These are phyloP conservation scores for Mallotus repandus DNA, from an alignment of 441 rosid species.

Conservation along the genomic window DNA sequence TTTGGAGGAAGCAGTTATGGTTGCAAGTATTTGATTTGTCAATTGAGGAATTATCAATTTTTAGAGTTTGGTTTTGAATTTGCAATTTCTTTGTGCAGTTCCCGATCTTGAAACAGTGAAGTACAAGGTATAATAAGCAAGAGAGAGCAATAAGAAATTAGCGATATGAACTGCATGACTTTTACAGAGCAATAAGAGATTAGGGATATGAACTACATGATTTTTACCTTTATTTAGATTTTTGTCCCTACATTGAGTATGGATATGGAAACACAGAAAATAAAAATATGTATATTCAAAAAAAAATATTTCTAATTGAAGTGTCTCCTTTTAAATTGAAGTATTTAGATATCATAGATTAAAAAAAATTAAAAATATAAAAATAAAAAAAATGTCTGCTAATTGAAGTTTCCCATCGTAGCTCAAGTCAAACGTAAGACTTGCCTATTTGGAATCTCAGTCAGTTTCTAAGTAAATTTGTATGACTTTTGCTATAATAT, in stretches of 20 bases:
- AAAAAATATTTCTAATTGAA: too few species aligned
- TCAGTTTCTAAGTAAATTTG: background rate
- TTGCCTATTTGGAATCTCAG: background rate
- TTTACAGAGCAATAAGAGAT: conserved; percentile 60
- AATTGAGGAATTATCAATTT: background rate
- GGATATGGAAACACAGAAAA: too few species aligned
- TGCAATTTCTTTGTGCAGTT: conserved; percentile 32
- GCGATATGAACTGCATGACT: conserved; percentile 9
- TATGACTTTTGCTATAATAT: background rate
- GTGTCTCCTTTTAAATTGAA: too few species aligned
- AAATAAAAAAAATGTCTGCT: too few species aligned
- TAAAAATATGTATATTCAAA: too few species aligned
- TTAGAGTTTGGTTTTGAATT: background rate
- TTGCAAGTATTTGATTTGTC: conserved; percentile 2
- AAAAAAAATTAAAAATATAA: too few species aligned
- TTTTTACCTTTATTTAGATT: background rate
- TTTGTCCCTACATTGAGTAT: background rate
- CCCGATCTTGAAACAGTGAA: conserved; percentile 84
- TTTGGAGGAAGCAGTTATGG: conserved; percentile 83
- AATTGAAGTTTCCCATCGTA: too few species aligned
- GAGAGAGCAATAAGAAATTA: conserved; percentile 64
- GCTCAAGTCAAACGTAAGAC: background rate
- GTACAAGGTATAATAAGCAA: conserved; percentile 48
- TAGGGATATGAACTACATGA: conserved; percentile 19
- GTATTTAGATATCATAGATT: too few species aligned